Percentiles rank a stretch among this genome's conserved stretches.
Conservation (phyloP, 305 asterid genomes). For the Withania somnifera region DNA sequence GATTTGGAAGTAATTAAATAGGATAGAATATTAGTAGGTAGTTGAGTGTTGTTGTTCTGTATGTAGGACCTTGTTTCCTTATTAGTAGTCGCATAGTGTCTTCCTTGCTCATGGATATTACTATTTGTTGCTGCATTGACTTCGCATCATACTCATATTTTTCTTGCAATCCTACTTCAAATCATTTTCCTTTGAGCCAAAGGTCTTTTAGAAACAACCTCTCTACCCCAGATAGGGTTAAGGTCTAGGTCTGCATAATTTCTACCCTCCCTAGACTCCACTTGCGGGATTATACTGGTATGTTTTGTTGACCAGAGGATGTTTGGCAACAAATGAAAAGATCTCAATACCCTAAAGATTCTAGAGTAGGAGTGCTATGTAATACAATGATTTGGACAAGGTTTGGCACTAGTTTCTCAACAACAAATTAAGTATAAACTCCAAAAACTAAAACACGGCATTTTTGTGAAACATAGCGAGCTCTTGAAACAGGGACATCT, state of each 20-base stretch:
- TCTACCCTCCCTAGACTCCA: neutral
- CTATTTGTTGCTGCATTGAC: neutral
- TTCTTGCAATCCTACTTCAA: neutral
- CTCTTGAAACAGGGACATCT: conserved; percentile 79
- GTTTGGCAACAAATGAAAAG: conserved; percentile 16
- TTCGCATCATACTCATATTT: neutral
- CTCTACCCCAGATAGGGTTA: no score
- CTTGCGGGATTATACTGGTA: neutral
- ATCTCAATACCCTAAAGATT: neutral
- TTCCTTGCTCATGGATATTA: neutral
- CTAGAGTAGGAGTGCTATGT: neutral
- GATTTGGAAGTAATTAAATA: neutral
- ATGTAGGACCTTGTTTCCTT: neutral
- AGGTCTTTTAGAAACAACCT: neutral
- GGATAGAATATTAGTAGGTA: neutral
- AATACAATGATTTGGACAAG: neutral
- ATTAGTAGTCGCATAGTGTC: neutral
- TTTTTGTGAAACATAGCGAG: conserved; percentile 49
- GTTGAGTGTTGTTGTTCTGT: neutral
- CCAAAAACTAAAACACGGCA: neutral
- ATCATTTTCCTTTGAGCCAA: neutral
- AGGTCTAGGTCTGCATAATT: no score
- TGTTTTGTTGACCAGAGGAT: conserved; percentile 35
- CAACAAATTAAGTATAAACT: neutral
- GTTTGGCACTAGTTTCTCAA: neutral